Percentiles rank a stretch among this genome's conserved stretches.
These are phyloP conservation scores for Zygoascus tannicola DNA, from an alignment of 805 yeast species.

Conservation along the genomic window DNA sequence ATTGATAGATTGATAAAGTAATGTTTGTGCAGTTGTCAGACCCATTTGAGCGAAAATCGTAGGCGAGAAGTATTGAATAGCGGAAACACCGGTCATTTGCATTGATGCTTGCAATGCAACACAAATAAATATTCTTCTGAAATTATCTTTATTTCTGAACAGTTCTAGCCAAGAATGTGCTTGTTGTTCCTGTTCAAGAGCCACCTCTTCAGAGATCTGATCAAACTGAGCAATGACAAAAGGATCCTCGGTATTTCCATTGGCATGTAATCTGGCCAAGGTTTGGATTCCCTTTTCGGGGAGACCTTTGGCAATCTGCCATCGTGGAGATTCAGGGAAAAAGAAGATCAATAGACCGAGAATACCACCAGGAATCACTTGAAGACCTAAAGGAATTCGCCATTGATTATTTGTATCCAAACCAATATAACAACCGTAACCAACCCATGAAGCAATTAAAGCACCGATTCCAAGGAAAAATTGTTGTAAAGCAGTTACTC, in stretches of 20 bases:
- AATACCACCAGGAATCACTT: slow-evolving; percentile 8
- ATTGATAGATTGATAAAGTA: slow-evolving; percentile 22
- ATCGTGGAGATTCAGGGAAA: slow-evolving; percentile 87
- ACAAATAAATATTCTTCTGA: neutral
- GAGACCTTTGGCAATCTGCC: slow-evolving; percentile 57
- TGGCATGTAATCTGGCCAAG: slow-evolving; percentile 39
- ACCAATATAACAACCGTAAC: slow-evolving; percentile 44
- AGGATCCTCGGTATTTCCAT: slow-evolving; percentile 22
- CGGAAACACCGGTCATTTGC: slow-evolving; percentile 1
- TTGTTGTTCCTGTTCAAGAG: slow-evolving; percentile 25
- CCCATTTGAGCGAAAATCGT: slow-evolving; percentile 48
- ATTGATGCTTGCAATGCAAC: neutral
- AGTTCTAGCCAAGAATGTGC: neutral
- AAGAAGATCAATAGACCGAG: slow-evolving; percentile 39
- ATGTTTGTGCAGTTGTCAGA: slow-evolving; percentile 29
- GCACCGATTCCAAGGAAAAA: slow-evolving; percentile 57
- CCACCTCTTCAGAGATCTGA: slow-evolving; percentile 33
- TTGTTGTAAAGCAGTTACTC: slow-evolving; percentile 51
- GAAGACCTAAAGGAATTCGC: slow-evolving; percentile 7
- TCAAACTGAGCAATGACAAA: slow-evolving; percentile 10
- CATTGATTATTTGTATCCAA: slow-evolving; percentile 3
- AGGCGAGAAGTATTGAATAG: slow-evolving; percentile 52
- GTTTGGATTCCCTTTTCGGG: slow-evolving; percentile 51
- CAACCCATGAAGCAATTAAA: slow-evolving; percentile 41
- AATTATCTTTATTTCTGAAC: neutral